phyloP scores from a whole-genome alignment of 352 stramenopile genomes.

The Phytophthora syringae region DNA sequence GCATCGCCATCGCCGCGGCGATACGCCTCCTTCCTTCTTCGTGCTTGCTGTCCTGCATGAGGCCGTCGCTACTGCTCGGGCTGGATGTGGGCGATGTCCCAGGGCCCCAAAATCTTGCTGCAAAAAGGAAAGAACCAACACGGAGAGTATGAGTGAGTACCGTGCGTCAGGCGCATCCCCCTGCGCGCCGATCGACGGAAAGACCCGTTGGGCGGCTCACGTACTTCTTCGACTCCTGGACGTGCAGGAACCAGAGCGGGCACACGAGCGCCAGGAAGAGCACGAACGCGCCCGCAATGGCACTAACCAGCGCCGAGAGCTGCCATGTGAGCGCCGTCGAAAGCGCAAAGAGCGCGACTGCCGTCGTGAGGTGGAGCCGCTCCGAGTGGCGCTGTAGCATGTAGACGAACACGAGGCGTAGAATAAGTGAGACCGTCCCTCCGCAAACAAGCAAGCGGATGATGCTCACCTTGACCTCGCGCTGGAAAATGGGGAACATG shows the following conservation, averaged over 20 bases:
- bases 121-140: constrained; percentile 19
- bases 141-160: background rate
- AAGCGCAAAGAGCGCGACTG: constrained; percentile 72
- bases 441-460: constrained; percentile 9
- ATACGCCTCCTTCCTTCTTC: too few relatives aligned
- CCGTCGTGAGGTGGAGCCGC: constrained; percentile 68
- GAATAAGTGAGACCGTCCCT: too few relatives aligned
- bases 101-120: constrained; percentile 90
- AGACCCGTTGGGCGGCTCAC: constrained; percentile 19
- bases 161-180: constrained; percentile 32
- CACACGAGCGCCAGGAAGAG: constrained; percentile 87
- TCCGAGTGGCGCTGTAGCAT: constrained; percentile 71
- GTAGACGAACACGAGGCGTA: constrained; percentile 3
- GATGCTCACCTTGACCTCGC: constrained; percentile 77
- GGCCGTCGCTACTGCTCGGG: constrained; percentile 50
- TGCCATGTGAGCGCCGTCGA: constrained; percentile 81
- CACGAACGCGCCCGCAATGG: constrained; percentile 67
- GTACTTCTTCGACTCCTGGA: constrained; percentile 93
- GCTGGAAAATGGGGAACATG: constrained; percentile 89
- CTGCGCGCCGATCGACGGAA: constrained; percentile 11
- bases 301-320: constrained; percentile 67
- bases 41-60: too few relatives aligned
- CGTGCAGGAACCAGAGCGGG: constrained; percentile 91
- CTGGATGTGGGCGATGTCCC: constrained; percentile 91
- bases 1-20: too few relatives aligned